These are phyloP conservation scores for Fomes fomentarius DNA, from an alignment of 1,284 basidiomycete genomes.

Conservation along the genomic window DNA sequence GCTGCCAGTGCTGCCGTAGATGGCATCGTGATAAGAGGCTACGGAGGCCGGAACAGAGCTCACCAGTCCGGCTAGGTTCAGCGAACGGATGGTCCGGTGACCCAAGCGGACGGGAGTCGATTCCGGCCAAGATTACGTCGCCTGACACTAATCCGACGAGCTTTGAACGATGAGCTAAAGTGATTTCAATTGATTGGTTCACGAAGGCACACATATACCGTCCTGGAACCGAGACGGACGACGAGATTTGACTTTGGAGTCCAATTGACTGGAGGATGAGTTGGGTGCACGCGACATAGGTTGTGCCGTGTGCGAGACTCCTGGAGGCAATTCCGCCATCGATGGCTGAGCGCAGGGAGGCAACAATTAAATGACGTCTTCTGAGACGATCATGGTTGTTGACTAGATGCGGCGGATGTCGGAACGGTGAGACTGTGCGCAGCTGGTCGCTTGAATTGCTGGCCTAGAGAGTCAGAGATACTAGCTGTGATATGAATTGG, in stretches of 20 bases:
- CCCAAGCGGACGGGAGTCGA: constrained; percentile 1
- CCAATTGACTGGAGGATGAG: neutral
- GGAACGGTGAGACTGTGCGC: constrained; percentile 10
- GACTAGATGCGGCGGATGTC: constrained; percentile 6
- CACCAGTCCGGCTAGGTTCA: constrained; percentile 15
- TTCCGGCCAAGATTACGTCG: constrained; percentile 14
- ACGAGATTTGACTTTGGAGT: constrained; percentile 5
- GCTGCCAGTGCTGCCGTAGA: constrained; percentile 14
- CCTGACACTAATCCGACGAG: constrained; percentile 13
- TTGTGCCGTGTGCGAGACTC: constrained; percentile 4
- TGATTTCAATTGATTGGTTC: neutral
- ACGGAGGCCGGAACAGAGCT: constrained; percentile 16
- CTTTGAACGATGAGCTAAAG: neutral
- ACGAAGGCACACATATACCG: constrained; percentile 18
- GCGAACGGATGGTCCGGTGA: constrained; percentile 19
- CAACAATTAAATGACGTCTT: constrained; percentile 9
- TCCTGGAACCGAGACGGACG: neutral
- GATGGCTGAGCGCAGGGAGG: constrained; percentile 10
- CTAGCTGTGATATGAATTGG: too few relatives aligned
- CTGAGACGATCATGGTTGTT: constrained; percentile 16
- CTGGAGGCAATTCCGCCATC: constrained; percentile 16
- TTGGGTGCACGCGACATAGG: neutral
- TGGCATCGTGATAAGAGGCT: constrained; percentile 20
- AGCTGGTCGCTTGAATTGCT: too few relatives aligned
- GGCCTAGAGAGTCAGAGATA: too few relatives aligned